Conservation (phyloP, 345 rosid genomes). For the Melastoma malabathricum region DNA sequence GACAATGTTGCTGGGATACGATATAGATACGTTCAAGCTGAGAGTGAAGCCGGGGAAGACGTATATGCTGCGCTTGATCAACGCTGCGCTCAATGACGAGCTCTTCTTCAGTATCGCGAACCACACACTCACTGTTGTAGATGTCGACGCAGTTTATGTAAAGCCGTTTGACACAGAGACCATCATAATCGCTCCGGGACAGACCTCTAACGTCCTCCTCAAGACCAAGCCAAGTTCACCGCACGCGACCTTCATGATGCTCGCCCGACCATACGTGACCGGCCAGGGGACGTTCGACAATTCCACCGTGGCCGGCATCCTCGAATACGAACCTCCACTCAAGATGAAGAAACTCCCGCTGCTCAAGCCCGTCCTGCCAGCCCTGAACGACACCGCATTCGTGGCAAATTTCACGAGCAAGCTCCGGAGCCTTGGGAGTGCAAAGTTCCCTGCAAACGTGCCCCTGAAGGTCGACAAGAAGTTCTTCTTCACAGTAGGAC, state of each 20-base stretch:
- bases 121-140: constrained; percentile 32
- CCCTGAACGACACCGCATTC: constrained; percentile 41
- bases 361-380: constrained; percentile 36
- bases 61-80: constrained; percentile 32
- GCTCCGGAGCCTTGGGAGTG: constrained; percentile 34
- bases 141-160: constrained; percentile 26
- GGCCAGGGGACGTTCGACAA: constrained; percentile 51
- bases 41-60: constrained; percentile 39
- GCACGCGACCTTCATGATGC: constrained; percentile 40
- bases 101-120: constrained; percentile 47
- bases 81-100: constrained; percentile 41
- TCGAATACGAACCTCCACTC: constrained; percentile 19
- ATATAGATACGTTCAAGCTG: constrained; percentile 26
- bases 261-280: constrained; percentile 50
- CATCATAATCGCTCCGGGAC: constrained; percentile 32
- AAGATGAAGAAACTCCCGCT: constrained; percentile 22
- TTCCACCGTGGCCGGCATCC: constrained; percentile 24
- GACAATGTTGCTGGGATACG: background rate
- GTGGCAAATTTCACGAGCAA: constrained; percentile 30
- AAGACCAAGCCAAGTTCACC: constrained; percentile 27
- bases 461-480: constrained; percentile 33
- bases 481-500: constrained; percentile 42
- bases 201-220: constrained; percentile 32
- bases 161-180: constrained; percentile 30
- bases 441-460: constrained; percentile 39